Base-by-base conservation (phyloP, 2,329 filamentous ascomycete genomes). In the Thielaviopsis populi region DNA sequence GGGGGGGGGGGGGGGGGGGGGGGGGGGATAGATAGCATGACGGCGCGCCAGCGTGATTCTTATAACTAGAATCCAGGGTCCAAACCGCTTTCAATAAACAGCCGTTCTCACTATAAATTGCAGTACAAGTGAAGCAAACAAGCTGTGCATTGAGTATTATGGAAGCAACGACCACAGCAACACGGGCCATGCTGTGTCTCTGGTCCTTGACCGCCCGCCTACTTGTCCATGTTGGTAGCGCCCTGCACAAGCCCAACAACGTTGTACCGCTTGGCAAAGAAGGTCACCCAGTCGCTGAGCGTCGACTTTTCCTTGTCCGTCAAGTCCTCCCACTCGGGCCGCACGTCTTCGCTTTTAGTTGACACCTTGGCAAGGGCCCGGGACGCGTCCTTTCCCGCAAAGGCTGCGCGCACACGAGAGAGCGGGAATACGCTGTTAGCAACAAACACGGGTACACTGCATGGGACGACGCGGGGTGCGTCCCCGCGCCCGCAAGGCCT, bases 241-340 rank as follows among this genome's bases (percentile, higher is more conserved):
- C 81, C 82, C 66, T 80, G 76, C 17, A 88, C 83, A 64, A 79
- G 73, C 15, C 89, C 90, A 58, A 95, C 84, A 61, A 97, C 82
- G 70, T 96, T 97, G 77, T 99, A 99, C 65, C 94, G 82, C 78
- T 97, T 99, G 69, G 87, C 89, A 75, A 99, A 99, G 76, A 95
- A 99, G 1, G 88, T 95, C 68, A 87, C 84, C 94, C 94, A 99
- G 74, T 99, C 94, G 63, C 92, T 82, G 67, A 99, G 77, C 2
- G 88, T 86, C 30, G 83, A 83, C 77, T 94, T 89, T 73, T 96
- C 86, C 75, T 94, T 91, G 24, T 95, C 91, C 15, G 80, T 79
- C 61, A 99, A 78, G 70, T 91, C 88, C 65, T 86, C 79, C 88
- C 89, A 97, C 61, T 96, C 87, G 1, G 94, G 78, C 40, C 78